A percentile compares a stretch with the other conserved stretches of the same genome.
Conservation (phyloP, 345 rosid genomes). For the Barbarea vulgaris region DNA sequence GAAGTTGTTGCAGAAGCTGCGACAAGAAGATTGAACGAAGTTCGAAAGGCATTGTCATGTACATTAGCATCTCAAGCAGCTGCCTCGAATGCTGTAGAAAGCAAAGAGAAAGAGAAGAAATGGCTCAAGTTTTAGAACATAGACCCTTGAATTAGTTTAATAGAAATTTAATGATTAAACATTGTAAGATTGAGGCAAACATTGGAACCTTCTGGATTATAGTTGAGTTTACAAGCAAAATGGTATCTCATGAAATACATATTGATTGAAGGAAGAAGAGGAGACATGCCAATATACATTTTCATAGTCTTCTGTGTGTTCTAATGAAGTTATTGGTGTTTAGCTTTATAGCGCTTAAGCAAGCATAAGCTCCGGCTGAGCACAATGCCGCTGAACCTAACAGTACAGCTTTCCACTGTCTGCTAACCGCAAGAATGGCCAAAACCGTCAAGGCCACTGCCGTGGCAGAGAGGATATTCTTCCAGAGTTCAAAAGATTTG, state of each 20-base stretch:
- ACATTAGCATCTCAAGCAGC: constrained; percentile 75
- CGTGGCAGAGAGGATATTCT: constrained; percentile 51
- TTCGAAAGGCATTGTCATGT: constrained; percentile 61
- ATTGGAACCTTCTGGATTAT: constrained; percentile 23
- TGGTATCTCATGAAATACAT: constrained; percentile 17
- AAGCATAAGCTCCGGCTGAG: constrained; percentile 63
- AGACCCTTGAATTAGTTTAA: not conserved
- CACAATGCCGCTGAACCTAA: constrained; percentile 59
- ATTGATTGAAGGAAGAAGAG: constrained; percentile 4
- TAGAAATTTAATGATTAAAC: not conserved
- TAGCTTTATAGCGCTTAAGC: constrained; percentile 61
- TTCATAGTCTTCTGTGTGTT: constrained; percentile 77
- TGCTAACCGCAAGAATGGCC: constrained; percentile 65
- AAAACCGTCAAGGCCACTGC: constrained; percentile 53
- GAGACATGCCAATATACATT: constrained; percentile 5
- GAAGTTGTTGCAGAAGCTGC: constrained; percentile 78
- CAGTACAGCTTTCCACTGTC: constrained; percentile 74
- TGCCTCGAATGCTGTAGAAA: constrained; percentile 63
- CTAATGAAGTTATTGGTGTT: constrained; percentile 89
- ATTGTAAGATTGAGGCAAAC: constrained; percentile 8
- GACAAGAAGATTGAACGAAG: constrained; percentile 65
- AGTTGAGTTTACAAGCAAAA: constrained; percentile 24
- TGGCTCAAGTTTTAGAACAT: constrained; percentile 80
- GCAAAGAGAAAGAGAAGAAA: constrained; percentile 87
- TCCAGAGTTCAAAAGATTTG: constrained; percentile 67